A percentile compares a stretch with the other conserved stretches of the same genome.
phyloP scores from a whole-genome alignment of 164 flowering plant genomes.

The Liquidambar formosana region DNA sequence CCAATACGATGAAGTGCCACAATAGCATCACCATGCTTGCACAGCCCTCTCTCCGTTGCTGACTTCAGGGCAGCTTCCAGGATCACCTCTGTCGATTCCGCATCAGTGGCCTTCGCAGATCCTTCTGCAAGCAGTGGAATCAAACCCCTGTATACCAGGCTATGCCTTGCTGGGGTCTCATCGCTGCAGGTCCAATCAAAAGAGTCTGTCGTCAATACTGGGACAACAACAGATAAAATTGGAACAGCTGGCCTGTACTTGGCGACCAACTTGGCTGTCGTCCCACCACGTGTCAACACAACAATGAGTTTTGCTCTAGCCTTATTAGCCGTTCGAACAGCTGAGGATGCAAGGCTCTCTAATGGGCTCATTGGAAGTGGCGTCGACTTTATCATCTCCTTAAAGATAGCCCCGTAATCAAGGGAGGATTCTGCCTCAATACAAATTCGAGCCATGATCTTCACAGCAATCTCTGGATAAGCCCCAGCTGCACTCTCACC shows the following conservation, averaged over 20 bases:
- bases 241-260: slow-evolving; percentile 90
- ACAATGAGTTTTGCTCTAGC: slow-evolving; percentile 68
- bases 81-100: slow-evolving; percentile 84
- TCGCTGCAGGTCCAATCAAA: slow-evolving; percentile 84
- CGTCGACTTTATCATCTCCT: slow-evolving; percentile 67
- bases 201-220: slow-evolving; percentile 70
- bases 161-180: slow-evolving; percentile 84
- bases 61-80: slow-evolving; percentile 73
- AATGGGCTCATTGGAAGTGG: slow-evolving; percentile 90
- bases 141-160: slow-evolving; percentile 72
- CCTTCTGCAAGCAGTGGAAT: slow-evolving; percentile 77
- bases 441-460: slow-evolving; percentile 80
- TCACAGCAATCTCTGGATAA: slow-evolving; percentile 81
- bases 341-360: slow-evolving; percentile 86
- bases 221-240: slow-evolving; percentile 80
- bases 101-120: slow-evolving; percentile 83
- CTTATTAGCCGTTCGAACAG: slow-evolving; percentile 81
- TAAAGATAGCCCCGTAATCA: slow-evolving; percentile 73
- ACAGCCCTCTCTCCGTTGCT: slow-evolving; percentile 50
- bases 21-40: slow-evolving; percentile 42
- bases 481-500: slow-evolving; percentile 95
- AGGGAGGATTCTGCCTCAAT: slow-evolving; percentile 82
- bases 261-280: slow-evolving; percentile 81
- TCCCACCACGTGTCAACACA: slow-evolving; percentile 82
- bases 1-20: slow-evolving; percentile 54